phyloP scores from a whole-genome alignment of 371 early-diverging fungal genomes.

The Lichtheimia ornata region DNA sequence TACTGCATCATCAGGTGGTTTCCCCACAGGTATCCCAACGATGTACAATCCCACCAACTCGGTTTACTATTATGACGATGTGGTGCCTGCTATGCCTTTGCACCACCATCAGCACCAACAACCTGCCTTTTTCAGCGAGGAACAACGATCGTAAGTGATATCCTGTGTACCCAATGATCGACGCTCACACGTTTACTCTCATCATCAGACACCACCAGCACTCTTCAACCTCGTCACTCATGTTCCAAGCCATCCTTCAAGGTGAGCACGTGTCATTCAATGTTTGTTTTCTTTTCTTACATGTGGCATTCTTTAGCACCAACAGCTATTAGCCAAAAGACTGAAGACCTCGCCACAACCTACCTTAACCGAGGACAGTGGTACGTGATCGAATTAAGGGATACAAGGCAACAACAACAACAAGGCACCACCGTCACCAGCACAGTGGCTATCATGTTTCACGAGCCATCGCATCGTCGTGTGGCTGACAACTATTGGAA shows the following conservation, averaged over 20 bases:
- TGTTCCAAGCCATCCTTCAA: constrained; percentile 19
- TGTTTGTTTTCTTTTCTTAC: neutral
- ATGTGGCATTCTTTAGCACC: constrained; percentile 13
- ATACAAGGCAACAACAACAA: constrained; percentile 33
- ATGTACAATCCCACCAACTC: neutral
- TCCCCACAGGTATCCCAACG: no score
- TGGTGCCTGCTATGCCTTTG: constrained; percentile 3
- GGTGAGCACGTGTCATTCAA: constrained; percentile 24
- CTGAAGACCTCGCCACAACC: constrained; percentile 51
- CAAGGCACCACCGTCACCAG: constrained; percentile 53
- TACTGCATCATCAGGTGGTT: no score
- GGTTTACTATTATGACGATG: neutral
- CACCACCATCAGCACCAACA: no score
- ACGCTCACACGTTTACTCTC: no score
- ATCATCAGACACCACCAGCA: no score
- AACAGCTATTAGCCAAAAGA: constrained; percentile 56
- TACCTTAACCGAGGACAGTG: constrained; percentile 56
- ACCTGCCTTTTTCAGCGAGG: no score
- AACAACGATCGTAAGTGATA: no score
- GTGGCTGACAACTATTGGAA: constrained; percentile 74
- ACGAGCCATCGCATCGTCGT: constrained; percentile 71
- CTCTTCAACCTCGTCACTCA: neutral
- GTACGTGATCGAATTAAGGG: constrained; percentile 52
- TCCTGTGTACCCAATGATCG: no score
- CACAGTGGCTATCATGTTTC: constrained; percentile 70